Base-by-base conservation (phyloP, 164 flowering plant genomes). In the Magnolia sinica region DNA sequence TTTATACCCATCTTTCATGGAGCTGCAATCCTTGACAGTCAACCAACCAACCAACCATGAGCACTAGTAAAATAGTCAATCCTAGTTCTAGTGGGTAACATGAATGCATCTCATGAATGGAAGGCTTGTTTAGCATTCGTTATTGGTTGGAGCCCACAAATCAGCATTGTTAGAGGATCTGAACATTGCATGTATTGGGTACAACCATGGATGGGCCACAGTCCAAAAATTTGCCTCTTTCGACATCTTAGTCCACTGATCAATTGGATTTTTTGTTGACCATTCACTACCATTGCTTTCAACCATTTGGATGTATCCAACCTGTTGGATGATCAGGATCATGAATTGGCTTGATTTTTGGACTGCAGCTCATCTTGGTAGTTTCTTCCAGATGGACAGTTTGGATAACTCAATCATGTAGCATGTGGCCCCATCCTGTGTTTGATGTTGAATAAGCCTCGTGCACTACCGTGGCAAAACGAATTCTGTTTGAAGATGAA, bases 1-100 rank as follows among this genome's bases (percentile, higher is more conserved):
- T 4, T 84, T 81, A 55, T 87, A 88, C 1, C 91, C 91, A 31
- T 77, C 80, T 50, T 77, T 81, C 80, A 81, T 74, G 37, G 72
- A 66, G 70, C 82, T 80, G 64, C 66, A 69, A 49, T 68, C 23
- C 73, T 49, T 29, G 18, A 29, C 50, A 68, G 31, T 11, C 29
- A 68, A 68, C 7, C 71, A 68, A 68, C 70, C 50, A 68, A 68
- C 7, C 27, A 29, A 29, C n/a, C 50, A 68, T 14, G 19, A 68
- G 29, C 71, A 37, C 18, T 11, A 55, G 10, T 11, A 16, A 16
- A 55, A 55, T 14, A 37, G 45, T 37, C 45, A 37, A 59, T 14
- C 16, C 19, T 59, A 14, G 64, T 59, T 59, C 64, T 13, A 59
- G 16, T 3, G 10, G n/a, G 22, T 22, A 14, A 65, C 6, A 24